Base-by-base conservation (phyloP, 2,329 filamentous ascomycete genomes). In the Curvularia sp. region DNA sequence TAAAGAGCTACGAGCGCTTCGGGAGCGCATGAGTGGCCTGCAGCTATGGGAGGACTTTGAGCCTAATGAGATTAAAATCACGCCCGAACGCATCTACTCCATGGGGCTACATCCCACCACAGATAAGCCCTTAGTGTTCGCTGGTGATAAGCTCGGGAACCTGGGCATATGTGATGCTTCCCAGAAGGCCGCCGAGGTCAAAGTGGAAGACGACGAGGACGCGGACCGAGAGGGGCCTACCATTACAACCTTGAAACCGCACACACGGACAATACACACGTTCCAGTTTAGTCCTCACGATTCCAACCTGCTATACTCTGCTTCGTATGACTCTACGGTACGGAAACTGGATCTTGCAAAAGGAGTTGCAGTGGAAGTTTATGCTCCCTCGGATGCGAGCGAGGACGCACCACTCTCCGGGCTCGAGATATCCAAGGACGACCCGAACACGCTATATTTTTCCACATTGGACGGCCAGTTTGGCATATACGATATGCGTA, bases 311-410 rank as follows among this genome's bases (percentile, higher is more conserved):
- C 83, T 99, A 0, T 96, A 89, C 70, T 92, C 93, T 0, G 88
- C 91, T 0, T 97, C 93, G 0, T 98, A 99, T 75, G 95, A 99
- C 77, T 95, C 92, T 0, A 93, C 92, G 0, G 92, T 99, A 55
- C 87, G 95, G 4, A 92, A 91, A 60, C 83, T 97, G 20, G 94
- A 99, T 71, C 81, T 99, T 0, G 85, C 87, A 35, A 93, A 92
- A 71, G 91, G 90, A 1, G 84, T 91, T 1, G 93, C 93, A 0
- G 84, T 90, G 0, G 91, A 97, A 71, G 82, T 94, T 0, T 98
- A 91, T 77, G 92, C 90, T 0, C 93, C 93, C 0, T 76, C 82
- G 0, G 88, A 90, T 61, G 81, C 85, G 0, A 81, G 86, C 24
- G 87, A 88, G 8, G 93, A 97, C 56, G 80, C 91, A 9, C 90